These are phyloP conservation scores for Neonectria hederae DNA, from an alignment of 2,329 filamentous ascomycete species.

Conservation along the genomic window DNA sequence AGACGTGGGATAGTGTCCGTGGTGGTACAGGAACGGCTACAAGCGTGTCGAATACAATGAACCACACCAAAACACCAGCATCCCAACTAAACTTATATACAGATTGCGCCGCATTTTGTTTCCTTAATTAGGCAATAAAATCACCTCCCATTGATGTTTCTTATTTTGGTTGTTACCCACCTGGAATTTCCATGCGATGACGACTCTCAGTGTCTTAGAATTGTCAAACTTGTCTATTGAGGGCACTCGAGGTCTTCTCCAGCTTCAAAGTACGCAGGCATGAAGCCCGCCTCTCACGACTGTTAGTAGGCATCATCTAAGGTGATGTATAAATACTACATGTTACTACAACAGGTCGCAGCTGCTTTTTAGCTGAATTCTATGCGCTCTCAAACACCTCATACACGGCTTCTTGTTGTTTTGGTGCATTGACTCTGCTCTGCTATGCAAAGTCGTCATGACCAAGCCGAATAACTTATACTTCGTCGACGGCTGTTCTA, in stretches of 20 bases:
- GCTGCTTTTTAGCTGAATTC: not conserved
- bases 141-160: not conserved
- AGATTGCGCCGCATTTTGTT: not conserved
- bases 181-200: not conserved
- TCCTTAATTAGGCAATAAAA: not conserved
- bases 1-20: conserved; percentile 20
- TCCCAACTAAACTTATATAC: not conserved
- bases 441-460: not conserved
- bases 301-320: not conserved
- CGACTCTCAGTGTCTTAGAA: not conserved
- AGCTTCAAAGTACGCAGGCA: not conserved
- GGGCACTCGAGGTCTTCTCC: not conserved
- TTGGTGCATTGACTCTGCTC: not conserved
- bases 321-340: conserved; percentile 16
- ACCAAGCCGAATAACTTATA: not conserved
- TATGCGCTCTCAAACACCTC: conserved; percentile 13
- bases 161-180: not conserved
- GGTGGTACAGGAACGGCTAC: conserved; percentile 11
- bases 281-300: not conserved
- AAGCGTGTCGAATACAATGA: not conserved
- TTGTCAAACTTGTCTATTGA: not conserved
- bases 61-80: not conserved
- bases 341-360: conserved; percentile 11
- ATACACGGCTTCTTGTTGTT: conserved; percentile 1
- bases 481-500: not conserved